phyloP scores from a whole-genome alignment of 495 filamentous ascomycete species.

The Aspergillus affinis region DNA sequence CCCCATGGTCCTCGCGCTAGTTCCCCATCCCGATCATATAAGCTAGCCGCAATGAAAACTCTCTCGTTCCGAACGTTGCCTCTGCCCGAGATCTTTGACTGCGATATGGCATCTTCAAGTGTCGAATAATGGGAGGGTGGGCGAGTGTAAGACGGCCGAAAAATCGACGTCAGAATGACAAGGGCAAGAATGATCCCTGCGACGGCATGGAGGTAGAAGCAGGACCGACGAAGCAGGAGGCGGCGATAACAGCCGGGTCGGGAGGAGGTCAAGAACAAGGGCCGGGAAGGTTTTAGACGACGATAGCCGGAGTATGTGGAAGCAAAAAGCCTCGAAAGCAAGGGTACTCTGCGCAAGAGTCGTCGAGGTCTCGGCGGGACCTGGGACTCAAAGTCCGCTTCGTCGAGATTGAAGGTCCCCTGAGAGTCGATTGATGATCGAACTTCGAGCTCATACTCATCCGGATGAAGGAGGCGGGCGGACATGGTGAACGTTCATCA shows the following conservation, averaged over 20 bases:
- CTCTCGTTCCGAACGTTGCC: slow-evolving; percentile 65
- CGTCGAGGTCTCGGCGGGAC: slow-evolving; percentile 30
- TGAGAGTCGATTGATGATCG: slow-evolving; percentile 47
- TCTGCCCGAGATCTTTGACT: slow-evolving; percentile 46
- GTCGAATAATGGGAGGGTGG: slow-evolving; percentile 49
- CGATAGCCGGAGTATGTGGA: slow-evolving; percentile 33
- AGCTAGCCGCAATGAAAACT: slow-evolving; percentile 73
- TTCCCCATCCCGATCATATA: slow-evolving; percentile 61
- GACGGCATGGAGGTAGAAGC: slow-evolving; percentile 61
- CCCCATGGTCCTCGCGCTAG: slow-evolving; percentile 70
- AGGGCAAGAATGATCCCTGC: slow-evolving; percentile 65
- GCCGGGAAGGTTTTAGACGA: slow-evolving; percentile 32
- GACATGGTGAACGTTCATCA: slow-evolving; percentile 36
- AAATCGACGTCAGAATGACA: slow-evolving; percentile 50
- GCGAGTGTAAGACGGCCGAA: slow-evolving; percentile 61
- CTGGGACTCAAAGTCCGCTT: slow-evolving; percentile 50
- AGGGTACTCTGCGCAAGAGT: slow-evolving; percentile 22
- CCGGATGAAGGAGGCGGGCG: slow-evolving; percentile 40
- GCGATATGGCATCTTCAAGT: slow-evolving; percentile 37
- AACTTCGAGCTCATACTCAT: slow-evolving; percentile 48
- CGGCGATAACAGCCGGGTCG: slow-evolving; percentile 32
- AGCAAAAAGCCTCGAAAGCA: slow-evolving; percentile 31
- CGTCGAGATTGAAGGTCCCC: slow-evolving; percentile 49
- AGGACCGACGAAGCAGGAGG: slow-evolving; percentile 60
- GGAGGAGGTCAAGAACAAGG: slow-evolving; percentile 24